phyloP scores from a whole-genome alignment of 1,139 yeast genomes.

The Kodamaea suecica region DNA sequence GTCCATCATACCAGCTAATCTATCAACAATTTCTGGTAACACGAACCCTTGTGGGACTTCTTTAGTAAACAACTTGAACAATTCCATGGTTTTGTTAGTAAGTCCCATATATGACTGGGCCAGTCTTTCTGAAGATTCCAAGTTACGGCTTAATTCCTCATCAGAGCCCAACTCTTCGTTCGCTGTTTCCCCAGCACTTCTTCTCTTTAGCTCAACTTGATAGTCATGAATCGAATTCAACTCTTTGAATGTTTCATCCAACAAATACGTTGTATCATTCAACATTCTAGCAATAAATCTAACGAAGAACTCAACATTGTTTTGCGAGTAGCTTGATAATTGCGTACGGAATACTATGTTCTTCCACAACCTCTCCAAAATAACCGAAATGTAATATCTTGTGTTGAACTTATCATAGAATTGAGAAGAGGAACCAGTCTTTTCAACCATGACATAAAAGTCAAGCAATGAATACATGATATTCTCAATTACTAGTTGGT shows the following conservation, averaged over 20 bases:
- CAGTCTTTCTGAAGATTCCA: slow-evolving; percentile 65
- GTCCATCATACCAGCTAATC: slow-evolving; percentile 93
- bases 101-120: slow-evolving; percentile 83
- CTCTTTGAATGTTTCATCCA: slow-evolving; percentile 87
- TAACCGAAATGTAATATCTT: slow-evolving; percentile 79
- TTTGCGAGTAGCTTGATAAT: slow-evolving; percentile 61
- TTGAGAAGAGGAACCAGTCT: slow-evolving; percentile 93
- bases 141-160: slow-evolving; percentile 56
- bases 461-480: slow-evolving; percentile 80
- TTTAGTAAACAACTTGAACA: slow-evolving; percentile 77
- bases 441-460: slow-evolving; percentile 91
- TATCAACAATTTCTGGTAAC: slow-evolving; percentile 85
- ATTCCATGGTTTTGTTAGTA: slow-evolving; percentile 75
- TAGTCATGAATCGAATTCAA: slow-evolving; percentile 72
- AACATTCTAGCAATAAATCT: slow-evolving; percentile 91
- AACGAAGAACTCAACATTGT: slow-evolving; percentile 77
- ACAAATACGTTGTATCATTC: slow-evolving; percentile 86
- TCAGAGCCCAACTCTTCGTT: slow-evolving; percentile 52
- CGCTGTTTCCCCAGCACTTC: slow-evolving; percentile 38
- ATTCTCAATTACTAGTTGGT: slow-evolving; percentile 61
- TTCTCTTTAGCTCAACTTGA: slow-evolving; percentile 53
- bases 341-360: slow-evolving; percentile 65
- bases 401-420: slow-evolving; percentile 94
- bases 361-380: slow-evolving; percentile 82
- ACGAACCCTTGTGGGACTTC: slow-evolving; percentile 87